Evolutionary conservation across 1,284 basidiomycete species (phyloP), one percentile per base, ranked within the genome.

Genomic region (Puccinia hordei): DNA sequence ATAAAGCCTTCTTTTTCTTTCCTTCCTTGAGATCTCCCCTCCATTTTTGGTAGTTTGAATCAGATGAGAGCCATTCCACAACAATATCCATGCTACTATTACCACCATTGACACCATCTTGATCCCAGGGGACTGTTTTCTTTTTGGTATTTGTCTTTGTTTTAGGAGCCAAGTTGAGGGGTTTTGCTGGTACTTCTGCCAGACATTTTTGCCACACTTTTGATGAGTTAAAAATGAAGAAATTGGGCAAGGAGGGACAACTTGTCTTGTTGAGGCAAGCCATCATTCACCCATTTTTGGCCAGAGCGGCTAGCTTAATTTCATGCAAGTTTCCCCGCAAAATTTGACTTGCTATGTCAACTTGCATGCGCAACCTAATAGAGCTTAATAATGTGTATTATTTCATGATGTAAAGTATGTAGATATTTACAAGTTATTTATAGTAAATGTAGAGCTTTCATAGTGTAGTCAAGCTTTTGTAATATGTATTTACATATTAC

Each of bases 311-410:
- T 65, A 35, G 61, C 61, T 35, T n/a, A 19, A 65, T 35, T 22
- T 65, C 33, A 65, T 8, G 61, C 61, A 65, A 35, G 30, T 27
- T 38, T 3, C 61, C 61, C 61, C 24, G 33, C 30, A 35, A 65
- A 65, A 65, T 65, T 65, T 9, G 15, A 65, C 61, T 65, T 35
- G 61, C 61, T 27, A 65, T 35, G 61, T 33, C 61, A 65, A 38
- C 61, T 65, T 65, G 61, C 17, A 65, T 65, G 61, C 38, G 30
- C 13, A 22, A 27, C 53, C 53, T 55, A n/a, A n/a, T n/a, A n/a
- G n/a, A n/a, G n/a, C n/a, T n/a, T n/a, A n/a, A n/a, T n/a, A n/a
- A n/a, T n/a, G n/a, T n/a, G n/a, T n/a, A n/a, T n/a, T n/a, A n/a
- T n/a, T n/a, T n/a, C n/a, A n/a, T n/a, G n/a, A n/a, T n/a, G n/a